Conservation (phyloP, 2,329 filamentous ascomycete genomes). For the Lecanicillium sp. region DNA sequence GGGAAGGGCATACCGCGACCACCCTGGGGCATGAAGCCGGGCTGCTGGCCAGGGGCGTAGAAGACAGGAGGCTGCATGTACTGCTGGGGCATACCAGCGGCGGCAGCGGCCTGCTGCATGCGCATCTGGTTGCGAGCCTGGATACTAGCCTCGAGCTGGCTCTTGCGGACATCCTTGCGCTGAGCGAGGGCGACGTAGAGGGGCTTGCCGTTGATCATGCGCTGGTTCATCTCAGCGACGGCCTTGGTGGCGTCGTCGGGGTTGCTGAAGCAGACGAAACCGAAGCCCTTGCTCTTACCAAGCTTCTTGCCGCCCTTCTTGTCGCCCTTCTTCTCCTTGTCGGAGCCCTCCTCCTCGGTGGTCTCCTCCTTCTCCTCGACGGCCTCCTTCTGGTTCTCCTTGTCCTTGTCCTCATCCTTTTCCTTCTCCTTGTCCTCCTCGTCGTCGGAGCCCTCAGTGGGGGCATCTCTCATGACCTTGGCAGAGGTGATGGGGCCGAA, state of each 20-base stretch:
- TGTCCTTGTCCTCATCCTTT: constrained; percentile 42
- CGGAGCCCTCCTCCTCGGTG: constrained; percentile 38
- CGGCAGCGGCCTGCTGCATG: constrained; percentile 93
- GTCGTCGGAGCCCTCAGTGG: constrained; percentile 46
- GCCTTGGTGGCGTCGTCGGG: constrained; percentile 98
- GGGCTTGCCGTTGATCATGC: constrained; percentile 95
- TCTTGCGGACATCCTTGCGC: constrained; percentile 99
- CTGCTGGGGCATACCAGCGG: constrained; percentile 79
- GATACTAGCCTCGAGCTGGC: constrained; percentile 97
- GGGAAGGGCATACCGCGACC: constrained; percentile 62
- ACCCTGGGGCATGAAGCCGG: constrained; percentile 57
- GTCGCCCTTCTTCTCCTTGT: constrained; percentile 51
- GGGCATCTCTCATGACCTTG: constrained; percentile 94
- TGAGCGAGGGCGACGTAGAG: constrained; percentile 96
- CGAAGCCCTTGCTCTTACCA: constrained; percentile 99
- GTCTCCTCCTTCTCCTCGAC: constrained; percentile 35
- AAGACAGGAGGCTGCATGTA: constrained; percentile 89
- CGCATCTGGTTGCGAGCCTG: constrained; percentile 97
- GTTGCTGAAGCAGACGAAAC: constrained; percentile 99
- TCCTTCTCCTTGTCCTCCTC: constrained; percentile 48
- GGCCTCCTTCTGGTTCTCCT: constrained; percentile 43
- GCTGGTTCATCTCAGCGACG: constrained; percentile 99
- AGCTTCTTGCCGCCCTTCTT: constrained; percentile 55
- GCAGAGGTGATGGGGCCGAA: constrained; percentile 96
- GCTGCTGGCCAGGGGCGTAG: constrained; percentile 78